phyloP scores from a whole-genome alignment of 805 yeast species.

The Candida quercuum region DNA sequence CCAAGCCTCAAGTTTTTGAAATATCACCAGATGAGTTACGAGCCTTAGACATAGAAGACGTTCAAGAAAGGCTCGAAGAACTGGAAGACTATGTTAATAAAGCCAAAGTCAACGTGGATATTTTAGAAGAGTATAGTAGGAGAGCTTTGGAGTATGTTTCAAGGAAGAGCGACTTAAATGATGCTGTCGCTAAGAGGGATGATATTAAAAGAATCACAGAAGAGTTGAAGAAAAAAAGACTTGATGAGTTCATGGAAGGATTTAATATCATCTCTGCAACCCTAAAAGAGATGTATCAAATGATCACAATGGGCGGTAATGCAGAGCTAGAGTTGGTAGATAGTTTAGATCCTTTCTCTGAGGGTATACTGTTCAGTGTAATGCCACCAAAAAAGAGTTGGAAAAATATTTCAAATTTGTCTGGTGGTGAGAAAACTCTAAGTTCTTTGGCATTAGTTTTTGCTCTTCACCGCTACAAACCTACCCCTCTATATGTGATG shows the following conservation, averaged over 20 bases:
- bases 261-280: constrained; percentile 82
- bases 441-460: constrained; percentile 93
- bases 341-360: constrained; percentile 95
- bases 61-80: constrained; percentile 47
- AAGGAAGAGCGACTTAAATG: constrained; percentile 62
- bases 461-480: constrained; percentile 92
- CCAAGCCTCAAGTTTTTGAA: constrained; percentile 30
- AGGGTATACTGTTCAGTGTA: constrained; percentile 92
- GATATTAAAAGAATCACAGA: constrained; percentile 55
- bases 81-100: constrained; percentile 52
- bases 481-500: constrained; percentile 97
- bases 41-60: constrained; percentile 38
- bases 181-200: constrained; percentile 65
- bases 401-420: constrained; percentile 90
- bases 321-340: constrained; percentile 96
- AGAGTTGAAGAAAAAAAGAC: constrained; percentile 63
- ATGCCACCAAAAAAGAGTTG: constrained; percentile 99
- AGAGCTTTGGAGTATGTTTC: constrained; percentile 59
- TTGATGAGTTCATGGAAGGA: constrained; percentile 91
- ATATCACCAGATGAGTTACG: constrained; percentile 47
- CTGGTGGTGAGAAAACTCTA: constrained; percentile 97
- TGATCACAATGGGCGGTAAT: constrained; percentile 99
- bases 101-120: constrained; percentile 64
- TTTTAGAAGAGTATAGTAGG: constrained; percentile 68
- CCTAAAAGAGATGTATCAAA: constrained; percentile 93